Evolutionary conservation across 768 basidiomycete species (phyloP).

Genomic region (Jaapia argillacea): DNA sequence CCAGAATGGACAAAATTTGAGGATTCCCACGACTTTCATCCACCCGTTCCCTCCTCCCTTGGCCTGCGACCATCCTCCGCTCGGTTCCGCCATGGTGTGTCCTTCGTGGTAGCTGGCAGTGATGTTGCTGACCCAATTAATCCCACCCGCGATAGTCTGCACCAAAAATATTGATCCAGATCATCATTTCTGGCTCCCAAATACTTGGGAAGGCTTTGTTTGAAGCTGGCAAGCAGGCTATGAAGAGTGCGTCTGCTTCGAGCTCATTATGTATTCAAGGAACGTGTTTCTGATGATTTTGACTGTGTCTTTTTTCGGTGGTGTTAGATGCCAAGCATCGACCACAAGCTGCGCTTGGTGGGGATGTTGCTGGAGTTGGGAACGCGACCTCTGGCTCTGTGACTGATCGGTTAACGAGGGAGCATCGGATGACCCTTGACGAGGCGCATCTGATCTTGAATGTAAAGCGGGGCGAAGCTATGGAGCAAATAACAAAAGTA

Average conservation of each 20-base stretch:
- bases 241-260: constrained; percentile 61
- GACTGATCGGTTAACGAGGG: constrained; percentile 75
- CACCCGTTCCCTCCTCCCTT: too few relatives aligned
- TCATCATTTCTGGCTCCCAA: constrained; percentile 63
- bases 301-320: background rate
- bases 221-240: constrained; percentile 87
- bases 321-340: constrained; percentile 70
- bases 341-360: constrained; percentile 59
- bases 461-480: constrained; percentile 57
- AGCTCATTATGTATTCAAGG: too few relatives aligned
- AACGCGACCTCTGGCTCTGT: constrained; percentile 64
- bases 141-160: constrained; percentile 47
- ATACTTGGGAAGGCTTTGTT: constrained; percentile 88
- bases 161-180: constrained; percentile 73
- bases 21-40: too few relatives aligned
- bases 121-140: background rate
- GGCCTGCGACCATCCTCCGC: too few relatives aligned
- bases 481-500: constrained; percentile 34
- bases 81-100: constrained; percentile 17
- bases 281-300: background rate
- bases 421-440: constrained; percentile 88
- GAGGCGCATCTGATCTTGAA: constrained; percentile 94
- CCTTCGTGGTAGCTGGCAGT: background rate
- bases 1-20: too few relatives aligned
- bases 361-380: constrained; percentile 65